Evolutionary conservation across 208 protist species (phyloP).

Genomic region (Trypanosoma brucei): DNA sequence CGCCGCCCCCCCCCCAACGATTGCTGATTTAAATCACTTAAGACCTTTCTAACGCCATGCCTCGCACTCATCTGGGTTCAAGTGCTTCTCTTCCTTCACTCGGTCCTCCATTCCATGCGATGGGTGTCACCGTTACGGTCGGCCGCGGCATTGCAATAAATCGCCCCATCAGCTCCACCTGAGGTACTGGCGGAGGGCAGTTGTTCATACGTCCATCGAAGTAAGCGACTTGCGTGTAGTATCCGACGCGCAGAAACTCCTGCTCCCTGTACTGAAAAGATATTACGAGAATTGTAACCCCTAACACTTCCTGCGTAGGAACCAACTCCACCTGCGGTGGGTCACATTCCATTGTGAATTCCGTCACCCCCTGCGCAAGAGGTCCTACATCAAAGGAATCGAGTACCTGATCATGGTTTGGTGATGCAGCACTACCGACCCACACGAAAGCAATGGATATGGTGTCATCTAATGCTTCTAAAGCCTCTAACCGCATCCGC

Average conservation of each 20-base stretch:
- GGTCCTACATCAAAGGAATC: conserved; percentile 96
- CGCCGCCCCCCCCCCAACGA: no score
- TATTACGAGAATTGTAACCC: conserved; percentile 95
- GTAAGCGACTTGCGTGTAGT: conserved; percentile 96
- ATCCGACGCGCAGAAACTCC: conserved; percentile 97
- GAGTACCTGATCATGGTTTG: conserved; percentile 95
- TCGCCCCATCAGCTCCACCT: conserved; percentile 53
- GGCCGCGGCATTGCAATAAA: conserved; percentile 86
- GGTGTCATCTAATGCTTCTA: conserved; percentile 66
- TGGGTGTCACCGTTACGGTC: conserved; percentile 74
- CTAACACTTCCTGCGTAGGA: conserved; percentile 90
- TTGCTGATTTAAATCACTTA: no score
- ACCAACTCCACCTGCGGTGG: conserved; percentile 91
- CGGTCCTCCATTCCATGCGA: conserved; percentile 44
- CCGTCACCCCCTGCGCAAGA: conserved; percentile 88
- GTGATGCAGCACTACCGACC: conserved; percentile 93
- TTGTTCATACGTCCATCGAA: conserved; percentile 70
- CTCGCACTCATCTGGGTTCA: no score
- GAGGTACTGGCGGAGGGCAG: conserved; percentile 40
- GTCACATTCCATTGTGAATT: conserved; percentile 93
- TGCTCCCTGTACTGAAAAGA: conserved; percentile 92
- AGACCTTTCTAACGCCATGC: no score
- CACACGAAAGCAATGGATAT: conserved; percentile 97
- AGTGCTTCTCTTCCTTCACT: not conserved
- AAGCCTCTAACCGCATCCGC: conserved; percentile 72